Evolutionary conservation across 768 basidiomycete species (phyloP).

Genomic region (Phylloporus rhodoxanthus): DNA sequence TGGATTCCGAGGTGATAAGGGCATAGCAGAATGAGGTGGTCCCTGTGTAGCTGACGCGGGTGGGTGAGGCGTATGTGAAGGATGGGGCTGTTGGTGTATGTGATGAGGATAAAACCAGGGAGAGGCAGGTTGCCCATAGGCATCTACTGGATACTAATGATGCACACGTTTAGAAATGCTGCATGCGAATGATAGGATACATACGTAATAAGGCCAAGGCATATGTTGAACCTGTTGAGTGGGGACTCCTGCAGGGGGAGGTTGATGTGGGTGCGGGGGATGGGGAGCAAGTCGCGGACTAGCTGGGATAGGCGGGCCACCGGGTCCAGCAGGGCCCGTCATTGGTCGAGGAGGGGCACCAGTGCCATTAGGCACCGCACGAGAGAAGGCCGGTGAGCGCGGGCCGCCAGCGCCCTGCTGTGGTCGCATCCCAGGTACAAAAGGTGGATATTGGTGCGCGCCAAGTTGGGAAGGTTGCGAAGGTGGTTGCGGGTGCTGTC

Average conservation of each 20-base stretch:
- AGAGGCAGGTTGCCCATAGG: conserved; percentile 39
- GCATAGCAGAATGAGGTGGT: conserved; percentile 45
- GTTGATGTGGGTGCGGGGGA: conserved; percentile 40
- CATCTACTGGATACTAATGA: conserved; percentile 41
- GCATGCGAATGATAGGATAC: conserved; percentile 24
- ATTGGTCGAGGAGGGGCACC: conserved; percentile 47
- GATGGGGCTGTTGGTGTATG: conserved; percentile 39
- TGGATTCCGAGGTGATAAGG: conserved; percentile 67
- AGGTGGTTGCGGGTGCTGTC: conserved; percentile 35
- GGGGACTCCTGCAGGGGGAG: conserved; percentile 50
- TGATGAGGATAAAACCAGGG: conserved; percentile 34
- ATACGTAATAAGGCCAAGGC: conserved; percentile 53
- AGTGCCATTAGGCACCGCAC: conserved; percentile 57
- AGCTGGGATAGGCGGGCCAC: conserved; percentile 46
- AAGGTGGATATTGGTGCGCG: conserved; percentile 41
- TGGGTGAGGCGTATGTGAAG: conserved; percentile 40
- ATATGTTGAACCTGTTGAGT: conserved; percentile 36
- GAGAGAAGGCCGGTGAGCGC: conserved; percentile 61
- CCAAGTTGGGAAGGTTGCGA: conserved; percentile 39
- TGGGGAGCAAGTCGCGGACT: conserved; percentile 65
- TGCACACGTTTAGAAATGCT: conserved; percentile 1
- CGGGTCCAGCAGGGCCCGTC: conserved; percentile 44
- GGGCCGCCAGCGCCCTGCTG: conserved; percentile 47
- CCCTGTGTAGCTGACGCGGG: conserved; percentile 33
- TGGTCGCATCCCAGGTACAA: conserved; percentile 46